phyloP scores from a whole-genome alignment of 208 protist species.

The Trypanosoma cruzi region DNA sequence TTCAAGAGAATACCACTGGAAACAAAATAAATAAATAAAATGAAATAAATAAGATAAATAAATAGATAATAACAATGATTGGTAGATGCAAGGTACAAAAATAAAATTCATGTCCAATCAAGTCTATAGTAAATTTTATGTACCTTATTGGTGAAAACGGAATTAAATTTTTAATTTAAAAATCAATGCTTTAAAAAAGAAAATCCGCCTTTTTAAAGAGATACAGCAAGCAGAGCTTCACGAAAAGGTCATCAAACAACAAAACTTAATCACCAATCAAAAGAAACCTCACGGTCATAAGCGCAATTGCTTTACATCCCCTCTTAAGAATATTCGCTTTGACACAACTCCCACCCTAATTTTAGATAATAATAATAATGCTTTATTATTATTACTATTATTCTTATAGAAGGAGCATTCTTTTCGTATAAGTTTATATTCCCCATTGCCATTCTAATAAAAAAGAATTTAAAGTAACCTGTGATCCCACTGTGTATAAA shows the following conservation, averaged over 20 bases:
- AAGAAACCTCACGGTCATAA: slow-evolving; percentile 24
- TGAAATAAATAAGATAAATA: no score
- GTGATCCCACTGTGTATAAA: slow-evolving; percentile 21
- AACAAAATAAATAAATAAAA: slow-evolving; percentile 17
- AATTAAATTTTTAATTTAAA: slow-evolving; percentile 16
- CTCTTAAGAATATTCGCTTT: slow-evolving; percentile 12
- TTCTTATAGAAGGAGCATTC: slow-evolving; percentile 25
- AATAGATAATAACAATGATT: slow-evolving; percentile 27
- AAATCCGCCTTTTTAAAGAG: neutral
- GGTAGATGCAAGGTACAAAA: slow-evolving; percentile 33
- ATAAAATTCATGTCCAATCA: slow-evolving; percentile 31
- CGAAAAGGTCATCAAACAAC: slow-evolving; percentile 22
- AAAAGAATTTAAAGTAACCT: slow-evolving; percentile 31
- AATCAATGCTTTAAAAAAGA: neutral
- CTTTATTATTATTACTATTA: slow-evolving; percentile 7
- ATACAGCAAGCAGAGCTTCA: neutral
- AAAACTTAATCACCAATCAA: slow-evolving; percentile 36
- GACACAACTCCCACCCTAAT: slow-evolving; percentile 18
- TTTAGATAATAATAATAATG: slow-evolving; percentile 22
- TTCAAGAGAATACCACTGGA: slow-evolving; percentile 24
- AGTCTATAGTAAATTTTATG: slow-evolving; percentile 27
- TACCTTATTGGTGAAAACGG: slow-evolving; percentile 36
- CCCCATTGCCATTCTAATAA: slow-evolving; percentile 4
- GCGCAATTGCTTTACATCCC: slow-evolving; percentile 10
- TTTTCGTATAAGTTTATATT: slow-evolving; percentile 20